A percentile compares a stretch with the other conserved stretches of the same genome.
These are phyloP conservation scores for Dactylellina drechsleri DNA, from an alignment of 2,329 filamentous ascomycete species.

Conservation along the genomic window DNA sequence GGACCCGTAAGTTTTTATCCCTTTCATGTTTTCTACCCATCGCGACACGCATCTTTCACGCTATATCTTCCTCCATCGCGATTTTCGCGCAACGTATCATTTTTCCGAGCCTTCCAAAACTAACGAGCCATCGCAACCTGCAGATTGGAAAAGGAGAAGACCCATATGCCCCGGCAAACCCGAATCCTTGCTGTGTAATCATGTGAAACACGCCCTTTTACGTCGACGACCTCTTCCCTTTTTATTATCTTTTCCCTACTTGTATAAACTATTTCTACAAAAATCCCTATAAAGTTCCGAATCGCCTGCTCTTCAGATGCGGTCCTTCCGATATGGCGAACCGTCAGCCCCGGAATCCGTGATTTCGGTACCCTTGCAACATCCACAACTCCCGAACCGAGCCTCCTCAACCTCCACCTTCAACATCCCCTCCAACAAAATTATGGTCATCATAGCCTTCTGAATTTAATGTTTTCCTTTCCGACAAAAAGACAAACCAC, in stretches of 20 bases:
- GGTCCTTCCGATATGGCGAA: constrained; percentile 21
- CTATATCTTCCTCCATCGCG: constrained; percentile 22
- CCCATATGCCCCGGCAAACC: constrained; percentile 96
- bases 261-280: constrained; percentile 51
- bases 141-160: constrained; percentile 90
- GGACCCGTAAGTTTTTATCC: constrained; percentile 70
- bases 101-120: constrained; percentile 18
- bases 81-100: constrained; percentile 55
- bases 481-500: constrained; percentile 17
- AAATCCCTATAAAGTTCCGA: constrained; percentile 10
- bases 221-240: constrained; percentile 38
- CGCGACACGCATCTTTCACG: constrained; percentile 19
- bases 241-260: constrained; percentile 31
- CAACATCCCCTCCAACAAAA: constrained; percentile 2
- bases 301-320: constrained; percentile 20
- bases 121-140: constrained; percentile 51
- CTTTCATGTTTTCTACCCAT: constrained; percentile 1
- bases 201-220: constrained; percentile 71
- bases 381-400: constrained; percentile 18
- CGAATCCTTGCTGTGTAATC: constrained; percentile 89
- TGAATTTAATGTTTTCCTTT: constrained; percentile 44
- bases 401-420: constrained; percentile 9
- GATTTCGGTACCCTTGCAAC: constrained; percentile 17
- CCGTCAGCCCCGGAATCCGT: constrained; percentile 26
- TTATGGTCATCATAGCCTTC: constrained; percentile 40